Evolutionary conservation across 2,329 filamentous ascomycete species (phyloP), one percentile per base, ranked within the genome.

Genomic region (Dothideomycetes sp.): DNA sequence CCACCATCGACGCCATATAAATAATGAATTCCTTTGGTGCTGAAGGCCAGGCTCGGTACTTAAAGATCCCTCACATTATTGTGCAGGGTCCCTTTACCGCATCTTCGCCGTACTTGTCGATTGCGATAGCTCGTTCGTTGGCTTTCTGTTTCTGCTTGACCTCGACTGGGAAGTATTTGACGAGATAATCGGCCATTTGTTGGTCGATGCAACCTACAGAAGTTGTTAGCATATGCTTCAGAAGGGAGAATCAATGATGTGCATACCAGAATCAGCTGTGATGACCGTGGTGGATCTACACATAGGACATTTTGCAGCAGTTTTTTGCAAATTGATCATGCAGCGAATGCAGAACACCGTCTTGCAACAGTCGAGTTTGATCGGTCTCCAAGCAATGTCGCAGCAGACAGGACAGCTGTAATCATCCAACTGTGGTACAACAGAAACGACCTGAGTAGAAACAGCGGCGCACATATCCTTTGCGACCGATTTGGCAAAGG

Each of bases 341-440:
- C 86, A 94, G 3, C 83, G 72, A 43, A 91, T 89, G 63, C 86
- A 94, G 55, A 89, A 88, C 11, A 88, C 65, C 50, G 91, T 84
- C 19, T 72, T 65, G 59, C 86, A 94, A 47, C 59, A 62, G 11
- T 73, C 70, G 23, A 93, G 68, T 17, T 79, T 75, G n/a, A 94
- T 76, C 0, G 86, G 86, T 51, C 84, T 76, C 69, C 82, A 91
- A n/a, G 81, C 77, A 44, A 94, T 76, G 30, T 74, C 74, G 51
- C 81, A 80, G 62, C 86, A 91, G 45, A 91, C 77, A 1, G 85
- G 84, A 52, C 85, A 93, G 7, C 79, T 69, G 61, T 87, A 89
- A 61, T 93, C 86, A 53, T 86, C 80, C n/a, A 91, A 62, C 52
- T 87, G 84, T 1, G 86, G 86, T 5, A 93, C 80, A 31, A 82